Evolutionary conservation across 257 asterid genomes (phyloP), one percentile per base, ranked within the genome.

Genomic region (Nicotiana tabacum): DNA sequence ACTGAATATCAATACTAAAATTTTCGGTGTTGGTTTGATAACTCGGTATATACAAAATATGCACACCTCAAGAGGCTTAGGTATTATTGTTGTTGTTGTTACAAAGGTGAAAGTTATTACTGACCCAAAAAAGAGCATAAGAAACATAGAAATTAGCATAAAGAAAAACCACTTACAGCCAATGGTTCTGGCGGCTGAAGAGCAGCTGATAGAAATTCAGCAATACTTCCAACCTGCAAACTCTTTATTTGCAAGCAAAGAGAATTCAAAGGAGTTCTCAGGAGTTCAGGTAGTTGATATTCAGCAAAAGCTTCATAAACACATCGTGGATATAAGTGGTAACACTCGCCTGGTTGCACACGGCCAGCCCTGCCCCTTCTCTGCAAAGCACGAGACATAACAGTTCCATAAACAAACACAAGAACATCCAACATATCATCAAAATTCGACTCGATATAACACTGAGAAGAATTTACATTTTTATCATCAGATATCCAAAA

Each of bases 281-380:
- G 86, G 84, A 96, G 95, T 86, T 96, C 99, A 86, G 99, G 99
- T 84, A 96, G 97, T 87, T 96, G 99, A 85, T 94, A 96, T 85
- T 92, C 98, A 57, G 98, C 88, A 89, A 96, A 96, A 88, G 99
- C 98, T 85, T 94, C 98, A 85, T 92, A 94, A 39, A 96, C 98
- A 81, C 99, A 94, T 88, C 82, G 90, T 43, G 99, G 99, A 81
- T 96, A 96, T 77, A 96, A 84, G 87, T 96, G 98, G 93, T 93
- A 96, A 90, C 99, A 94, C 89, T 92, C 99, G 15, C 98, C 99
- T 61, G 99, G 93, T 88, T 91, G 97, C 88, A 96, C 99, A 61
- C 99, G 97, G n/a, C 99, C 99, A 81, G 99, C 97, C 87, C 99
- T 92, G 69, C 99, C 99, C 89, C 94, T 90, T 90, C 99, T 94